Evolutionary conservation across 805 yeast genomes (phyloP), one percentile per base, ranked within the genome.

Genomic region (Pichia insulana): DNA sequence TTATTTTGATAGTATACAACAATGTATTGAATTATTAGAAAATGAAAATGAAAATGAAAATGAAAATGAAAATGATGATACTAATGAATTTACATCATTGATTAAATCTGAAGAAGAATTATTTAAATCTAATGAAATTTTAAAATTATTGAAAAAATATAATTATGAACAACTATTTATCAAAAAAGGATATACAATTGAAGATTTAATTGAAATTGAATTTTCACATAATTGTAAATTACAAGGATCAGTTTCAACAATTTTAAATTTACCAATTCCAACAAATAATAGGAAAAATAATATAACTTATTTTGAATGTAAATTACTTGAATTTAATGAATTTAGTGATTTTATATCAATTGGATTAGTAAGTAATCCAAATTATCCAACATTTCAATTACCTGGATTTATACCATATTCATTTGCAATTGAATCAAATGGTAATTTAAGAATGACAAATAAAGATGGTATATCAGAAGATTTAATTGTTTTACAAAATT

Each of bases 361-460:
- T 37, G 92, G 94, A 0, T 63, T 83, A 22, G 73, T 76, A 9
- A 78, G 90, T 0, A 74, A 71, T 49, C 90, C 92, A 2, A 36
- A 43, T 9, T 81, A 81, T 52, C 92, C 95, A 2, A 68, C 73
- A 45, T 84, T 82, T 58, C 68, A 85, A 50, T 65, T 80, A 12
- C 95, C 95, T 0, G 95, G 95, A 1, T 73, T 77, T 57, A 71
- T 76, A 45, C 73, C 73, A 38, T 81, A 79, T 53, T 80, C 88
- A 0, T 68, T 84, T 38, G 83, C 83, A 3, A 77, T 83, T 55
- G 90, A 83, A 57, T 73, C 84, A 2, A 74, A 78, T 4, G 95
- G 94, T 2, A 74, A 78, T 45, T 62, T 82, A 43, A 69, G 85
- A 47, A 72, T 83, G 39, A 57, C 50, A 2, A 42, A 17, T 5